Base-by-base conservation (phyloP, 2,329 filamentous ascomycete species). In the Paraphaeosphaeria sporulosa region DNA sequence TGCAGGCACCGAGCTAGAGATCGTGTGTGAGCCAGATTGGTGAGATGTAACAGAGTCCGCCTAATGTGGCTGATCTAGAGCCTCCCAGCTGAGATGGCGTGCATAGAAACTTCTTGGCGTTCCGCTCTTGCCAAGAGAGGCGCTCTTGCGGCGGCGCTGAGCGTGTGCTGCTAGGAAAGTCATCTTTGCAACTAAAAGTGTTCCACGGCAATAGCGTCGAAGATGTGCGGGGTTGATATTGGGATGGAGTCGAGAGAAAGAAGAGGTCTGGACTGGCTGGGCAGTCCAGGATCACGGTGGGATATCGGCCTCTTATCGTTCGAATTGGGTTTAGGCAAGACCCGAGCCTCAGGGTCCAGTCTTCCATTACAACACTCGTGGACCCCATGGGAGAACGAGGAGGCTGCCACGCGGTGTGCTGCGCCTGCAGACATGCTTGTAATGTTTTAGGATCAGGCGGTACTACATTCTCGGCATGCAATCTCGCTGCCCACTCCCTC, bases 41-140 rank as follows among this genome's bases (percentile, higher is more conserved):
- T 57, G 60, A 52, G 54, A 12, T 19, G 42, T 64, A 59, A 59
- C 60, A 61, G 64, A 44, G 30, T 38, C 58, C 42, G 48, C 46
- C 48, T 56, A 30, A 53, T 57, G 56, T 56, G 62, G 58, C 61
- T 60, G 63, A 51, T 67, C 60, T 62, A 68, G 64, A 69, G 65
- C 62, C 21, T 23, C 25, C 51, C 61, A 69, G 66, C 64, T 66
- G 57, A 58, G 55, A 51, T 57, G 62, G 5, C 52, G 57, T 61
- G 42, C 47, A 34, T 48, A 10, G 27, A 30, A 52, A 21, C 8
- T 54, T 25, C 57, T 55, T 59, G 51, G 57, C 57, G 44, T 54
- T 17, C 38, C 27, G 51, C 25, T 44, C 12, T 34, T 23, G 38
- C 38, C 38, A 52, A 40, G 34, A 27, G 25, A 23, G 21, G 25